Evolutionary conservation across 106 monocot species (phyloP), one percentile per base, ranked within the genome.

Genomic region (Acorus gramineus): DNA sequence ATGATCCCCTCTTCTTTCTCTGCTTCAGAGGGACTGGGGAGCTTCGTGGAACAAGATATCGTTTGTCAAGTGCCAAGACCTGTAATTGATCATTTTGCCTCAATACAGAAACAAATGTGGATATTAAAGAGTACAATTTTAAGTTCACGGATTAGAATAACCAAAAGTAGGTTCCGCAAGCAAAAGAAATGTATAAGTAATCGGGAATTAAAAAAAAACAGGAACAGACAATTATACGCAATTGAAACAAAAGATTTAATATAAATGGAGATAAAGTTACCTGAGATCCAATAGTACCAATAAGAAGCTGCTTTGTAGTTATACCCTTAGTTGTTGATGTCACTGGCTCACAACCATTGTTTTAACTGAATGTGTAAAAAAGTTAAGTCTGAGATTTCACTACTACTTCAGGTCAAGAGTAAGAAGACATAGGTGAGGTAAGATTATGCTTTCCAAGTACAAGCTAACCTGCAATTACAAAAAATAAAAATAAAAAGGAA

Each of bases 1-100:
- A 99, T 85, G 44, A 99, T 83, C 1, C 98, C 98, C 69, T 99
- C 98, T 74, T 99, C 98, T 76, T 67, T 92, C 76, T 99, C 98
- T 66, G 87, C 57, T 28, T 79, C 81, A 4, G 89, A 81, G 46
- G 92, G 98, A 57, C 79, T 82, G 44, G 68, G 62, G 88, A 73
- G 49, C 98, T 87, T 6, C 98, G 87, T 50, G 98, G 98, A 78
- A 92, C 98, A 63, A 99, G 81, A 71, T 59, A 88, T 7, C 98
- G 85, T 68, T 99, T 99, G 70, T 99, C 98, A 72, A 99, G 79
- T 51, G 85, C 92, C 55, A 92, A 74, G 43, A 99, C 71, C 98
- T 99, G 76, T 50, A 64, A 67, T 49, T 57, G 28, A 28, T 28
- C 28, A 28, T 28, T 28, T 28, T 28, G 28, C 28, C 28, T 28